Conservation (phyloP, 176 grass and related monocot genomes). For the Eragrostis nindensis region DNA sequence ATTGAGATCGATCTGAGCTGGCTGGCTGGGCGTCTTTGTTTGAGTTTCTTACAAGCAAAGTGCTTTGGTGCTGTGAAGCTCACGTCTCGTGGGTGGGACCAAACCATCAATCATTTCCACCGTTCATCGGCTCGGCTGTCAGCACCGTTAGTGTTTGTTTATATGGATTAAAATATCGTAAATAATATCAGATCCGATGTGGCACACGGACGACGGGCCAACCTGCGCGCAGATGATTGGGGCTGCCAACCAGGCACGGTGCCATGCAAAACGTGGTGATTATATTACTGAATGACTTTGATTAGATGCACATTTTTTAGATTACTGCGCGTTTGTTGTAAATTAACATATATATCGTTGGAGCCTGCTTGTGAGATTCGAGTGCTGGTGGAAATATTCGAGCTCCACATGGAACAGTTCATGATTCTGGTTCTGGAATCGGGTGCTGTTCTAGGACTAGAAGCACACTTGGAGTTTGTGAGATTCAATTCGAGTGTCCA, state of each 20-base stretch:
- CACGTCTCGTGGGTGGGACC: slow-evolving; percentile 30
- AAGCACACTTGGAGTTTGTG: no score
- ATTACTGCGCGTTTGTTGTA: no score
- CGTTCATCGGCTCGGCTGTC: slow-evolving; percentile 2
- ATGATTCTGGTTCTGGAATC: background rate
- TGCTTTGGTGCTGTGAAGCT: background rate
- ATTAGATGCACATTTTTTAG: no score
- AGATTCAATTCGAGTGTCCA: background rate
- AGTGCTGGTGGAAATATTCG: background rate
- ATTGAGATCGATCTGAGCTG: background rate
- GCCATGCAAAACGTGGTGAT: no score
- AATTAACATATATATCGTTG: no score
- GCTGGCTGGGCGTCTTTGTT: background rate
- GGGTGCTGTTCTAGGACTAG: background rate
- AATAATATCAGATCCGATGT: background rate
- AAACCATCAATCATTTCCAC: background rate
- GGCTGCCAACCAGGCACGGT: no score
- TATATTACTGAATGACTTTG: no score
- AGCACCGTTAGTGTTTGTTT: no score
- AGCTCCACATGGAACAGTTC: background rate
- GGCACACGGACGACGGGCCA: background rate
- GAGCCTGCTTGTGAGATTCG: background rate
- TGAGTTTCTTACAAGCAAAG: slow-evolving; percentile 14
- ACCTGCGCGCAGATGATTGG: background rate
- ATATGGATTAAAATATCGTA: no score